Evolutionary conservation across 202 grass and related monocot species (phyloP), one percentile per base, ranked within the genome.

Genomic region (Digitaria exilis): DNA sequence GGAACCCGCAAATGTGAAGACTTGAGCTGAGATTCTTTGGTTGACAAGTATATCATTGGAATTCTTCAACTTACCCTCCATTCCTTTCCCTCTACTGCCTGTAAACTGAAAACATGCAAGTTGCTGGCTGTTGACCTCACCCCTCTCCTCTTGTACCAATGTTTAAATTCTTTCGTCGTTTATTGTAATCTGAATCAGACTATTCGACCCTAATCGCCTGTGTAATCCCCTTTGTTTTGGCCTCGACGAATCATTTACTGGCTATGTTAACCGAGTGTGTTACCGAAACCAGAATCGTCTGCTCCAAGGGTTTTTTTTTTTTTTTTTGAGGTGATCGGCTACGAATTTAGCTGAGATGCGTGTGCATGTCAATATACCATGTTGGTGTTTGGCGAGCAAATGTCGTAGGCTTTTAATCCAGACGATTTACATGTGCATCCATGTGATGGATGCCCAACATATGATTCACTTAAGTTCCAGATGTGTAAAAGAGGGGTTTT

Each of bases 21-120:
- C 76, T 80, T 90, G 76, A 84, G 80, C 84, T 81, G 69, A 76
- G 71, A 90, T 90, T 90, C 89, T 90, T 90, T 90, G 80, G 76
- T 90, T 87, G 89, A 87, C 76, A 71, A 84, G 63, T 87, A 90
- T 64, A 84, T 81, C 81, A 58, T 84, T 83, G 54, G 76, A 80
- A 80, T 87, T 87, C 32, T 52, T 87, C 67, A n/a, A 87, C 89
- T 90, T 90, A 87, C 84, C 70, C 46, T 13, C 62, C 37, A 71
- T 90, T 84, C 54, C 76, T 90, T 80, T 86, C 80, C 51, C 62
- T 65, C 71, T 30, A 84, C 80, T 71, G 54, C 63, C 63, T 87
- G 80, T 87, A 87, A 76, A 83, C 74, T 87, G 74, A 41, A 90
- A 70, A 60, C 75, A 51, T 80, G 84, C 72, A 55, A 80, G 75